Conservation (phyloP, 306 rosid genomes). For the Vigna radiata region DNA sequence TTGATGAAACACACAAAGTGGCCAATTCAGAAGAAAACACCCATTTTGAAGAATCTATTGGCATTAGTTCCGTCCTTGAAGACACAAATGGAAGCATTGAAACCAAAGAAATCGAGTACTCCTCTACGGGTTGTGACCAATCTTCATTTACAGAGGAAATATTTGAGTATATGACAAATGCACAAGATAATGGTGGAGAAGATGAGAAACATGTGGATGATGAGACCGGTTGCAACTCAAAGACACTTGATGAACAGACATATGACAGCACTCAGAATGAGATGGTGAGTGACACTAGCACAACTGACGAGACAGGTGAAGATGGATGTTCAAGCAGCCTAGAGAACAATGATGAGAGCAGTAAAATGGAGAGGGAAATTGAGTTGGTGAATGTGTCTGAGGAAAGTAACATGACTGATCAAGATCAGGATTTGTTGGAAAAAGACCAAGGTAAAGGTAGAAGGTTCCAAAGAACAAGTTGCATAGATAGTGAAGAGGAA, state of each 20-base stretch:
- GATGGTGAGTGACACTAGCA: conserved; percentile 26
- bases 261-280: conserved; percentile 4
- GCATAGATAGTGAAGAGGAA: conserved; percentile 36
- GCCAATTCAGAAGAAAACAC: conserved; percentile 42
- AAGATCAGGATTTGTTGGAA: conserved; percentile 8
- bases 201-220: conserved; percentile 32
- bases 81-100: conserved; percentile 25
- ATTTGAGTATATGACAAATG: conserved; percentile 38
- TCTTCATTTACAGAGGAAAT: conserved; percentile 45
- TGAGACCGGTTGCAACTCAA: conserved; percentile 26
- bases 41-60: conserved; percentile 45
- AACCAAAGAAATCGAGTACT: conserved; percentile 47
- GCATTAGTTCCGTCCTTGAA: conserved; percentile 34
- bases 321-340: not conserved
- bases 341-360: conserved; percentile 29
- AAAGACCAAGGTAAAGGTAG: conserved; percentile 31
- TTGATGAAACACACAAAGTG: conserved; percentile 39
- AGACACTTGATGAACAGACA: conserved; percentile 30
- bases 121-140: conserved; percentile 45
- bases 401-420: not conserved
- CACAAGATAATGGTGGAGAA: conserved; percentile 15
- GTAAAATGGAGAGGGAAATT: not conserved
- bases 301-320: conserved; percentile 35
- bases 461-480: not conserved
- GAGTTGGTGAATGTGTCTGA: conserved; percentile 24